A percentile compares a stretch with the other conserved stretches of the same genome.
These are phyloP conservation scores for Pythium aristosporum DNA, from an alignment of 352 stramenopile species.

Conservation along the genomic window DNA sequence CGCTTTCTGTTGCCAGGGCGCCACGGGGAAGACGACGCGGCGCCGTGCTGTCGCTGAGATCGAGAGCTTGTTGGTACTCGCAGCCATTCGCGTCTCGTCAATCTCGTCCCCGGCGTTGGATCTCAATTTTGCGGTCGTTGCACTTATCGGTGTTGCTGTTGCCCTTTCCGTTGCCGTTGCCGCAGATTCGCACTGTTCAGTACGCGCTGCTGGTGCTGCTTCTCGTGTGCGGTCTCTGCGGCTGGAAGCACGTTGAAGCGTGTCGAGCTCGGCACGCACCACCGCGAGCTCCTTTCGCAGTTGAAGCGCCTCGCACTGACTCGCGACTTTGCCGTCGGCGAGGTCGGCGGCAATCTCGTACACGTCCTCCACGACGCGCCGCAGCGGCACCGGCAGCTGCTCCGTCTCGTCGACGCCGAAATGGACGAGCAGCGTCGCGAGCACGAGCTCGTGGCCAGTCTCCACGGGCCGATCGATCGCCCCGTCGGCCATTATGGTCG, in stretches of 20 bases:
- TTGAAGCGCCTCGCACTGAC: conserved; percentile 3
- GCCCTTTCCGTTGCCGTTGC: too few relatives aligned
- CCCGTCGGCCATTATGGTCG: background rate
- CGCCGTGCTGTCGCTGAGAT: too few relatives aligned
- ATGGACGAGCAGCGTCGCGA: conserved; percentile 20
- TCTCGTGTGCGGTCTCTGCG: too few relatives aligned
- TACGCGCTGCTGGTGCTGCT: too few relatives aligned
- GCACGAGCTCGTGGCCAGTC: conserved; percentile 19
- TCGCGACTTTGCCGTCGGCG: conserved; percentile 14
- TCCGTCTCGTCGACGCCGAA: conserved; percentile 15
- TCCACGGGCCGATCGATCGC: conserved; percentile 7
- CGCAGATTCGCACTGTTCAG: too few relatives aligned
- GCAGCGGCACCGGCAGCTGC: background rate
- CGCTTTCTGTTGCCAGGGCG: background rate
- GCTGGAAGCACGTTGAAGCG: background rate
- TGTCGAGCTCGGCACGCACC: background rate
- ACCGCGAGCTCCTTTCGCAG: conserved; percentile 4
- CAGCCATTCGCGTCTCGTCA: too few relatives aligned
- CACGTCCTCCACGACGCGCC: conserved; percentile 13
- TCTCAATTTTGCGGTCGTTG: too few relatives aligned
- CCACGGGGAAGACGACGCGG: background rate
- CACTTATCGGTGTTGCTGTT: too few relatives aligned
- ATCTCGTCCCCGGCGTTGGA: too few relatives aligned
- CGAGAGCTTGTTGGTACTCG: too few relatives aligned
- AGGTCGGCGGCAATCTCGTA: conserved; percentile 19